Base-by-base conservation (phyloP, 2,329 filamentous ascomycete genomes). In the Scedosporium boydii region DNA sequence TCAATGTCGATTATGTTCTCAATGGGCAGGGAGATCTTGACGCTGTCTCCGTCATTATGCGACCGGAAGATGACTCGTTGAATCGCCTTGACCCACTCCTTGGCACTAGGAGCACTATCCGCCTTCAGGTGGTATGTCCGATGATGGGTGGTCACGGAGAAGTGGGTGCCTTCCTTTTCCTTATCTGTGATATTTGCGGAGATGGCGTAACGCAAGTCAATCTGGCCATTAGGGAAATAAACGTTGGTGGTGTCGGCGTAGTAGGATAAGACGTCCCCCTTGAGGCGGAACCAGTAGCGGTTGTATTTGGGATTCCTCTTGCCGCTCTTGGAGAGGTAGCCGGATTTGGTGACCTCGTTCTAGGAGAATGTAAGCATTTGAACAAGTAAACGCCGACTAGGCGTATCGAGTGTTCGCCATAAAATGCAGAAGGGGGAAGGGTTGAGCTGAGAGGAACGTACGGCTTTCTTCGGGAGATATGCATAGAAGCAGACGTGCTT, bases 401-500 rank as follows among this genome's bases (percentile, higher is more conserved):
- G 34, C 3, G 34, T 38, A 10, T 3, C 34, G 10, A 38, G 34
- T 12, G 34, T 38, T 38, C 34, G 34, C 34, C 10, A 38, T n/a
- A 12, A 14, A 34, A 21, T 18, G 16, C 3, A 38, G 6, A 48
- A 26, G 56, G n/a, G 18, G 29, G 62, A 6, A 3, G 16, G 9
- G 51, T 23, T 44, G 2, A 21, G n/a, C 9, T 21, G 23, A 5
- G 57, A 23, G 6, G 21, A 23, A 70, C 87, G 75, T 79, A 90
- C 89, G 60, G 89, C 86, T 80, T 95, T 96, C 79, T 93, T 96
- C 6, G 92, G 92, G n/a, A 98, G 82, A 72, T 97, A 97, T 46
- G 95, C 92, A 72, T 97, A 98, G 73, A 98, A 99, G 76, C 93
- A 97, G 65, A 98, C 89, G 72, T 99, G 95, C 68, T 88, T 89